Base-by-base conservation (phyloP, 208 protist genomes). In the Trypanosoma vivax region DNA sequence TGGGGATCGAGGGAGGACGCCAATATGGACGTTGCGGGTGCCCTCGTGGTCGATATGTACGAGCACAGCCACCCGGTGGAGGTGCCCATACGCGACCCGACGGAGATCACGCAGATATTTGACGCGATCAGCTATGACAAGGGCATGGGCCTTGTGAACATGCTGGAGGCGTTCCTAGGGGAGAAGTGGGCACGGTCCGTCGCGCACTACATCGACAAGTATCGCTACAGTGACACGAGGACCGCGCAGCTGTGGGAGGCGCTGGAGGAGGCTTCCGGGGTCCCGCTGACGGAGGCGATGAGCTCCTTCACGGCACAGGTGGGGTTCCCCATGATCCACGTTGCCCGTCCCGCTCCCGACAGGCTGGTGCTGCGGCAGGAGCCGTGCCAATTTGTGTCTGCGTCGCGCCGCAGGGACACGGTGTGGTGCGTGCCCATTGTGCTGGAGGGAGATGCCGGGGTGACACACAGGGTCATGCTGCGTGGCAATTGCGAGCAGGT, bases 51-150 rank as follows among this genome's bases (percentile, higher is more conserved):
- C 6, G 97, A 98, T 80, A 82, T 73, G 52, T 81, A 94, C 21
- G 79, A 83, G 14, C 71, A 86, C 58, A 95, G 92, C 42, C 97
- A 99, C 76, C 94, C 97, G 5, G 96, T 99, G 33, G 88, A 98
- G 64, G 95, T 99, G 6, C 80, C 76, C 23, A 96, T 99, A 38
- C 33, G 33, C 24, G 79, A 95, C 35, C 75, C 96, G 0, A 65
- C 71, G 10, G 76, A 98, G 37, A 96, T 99, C 41, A 90, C 96
- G 16, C 91, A 98, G 58, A 97, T 99, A 52, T 99, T 99, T 64
- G 97, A 99, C 70, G 65, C 64, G 13, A 98, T 98, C 59, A 96
- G 88, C 50, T 99, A 98, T 66, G 58, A 87, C 51, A 98, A 98
- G 58, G 96, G 96, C 23, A 90, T 87, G 78, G 78, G 79, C 18